Conservation (phyloP, 176 grass and related monocot genomes). For the Tuctoria greenei region DNA sequence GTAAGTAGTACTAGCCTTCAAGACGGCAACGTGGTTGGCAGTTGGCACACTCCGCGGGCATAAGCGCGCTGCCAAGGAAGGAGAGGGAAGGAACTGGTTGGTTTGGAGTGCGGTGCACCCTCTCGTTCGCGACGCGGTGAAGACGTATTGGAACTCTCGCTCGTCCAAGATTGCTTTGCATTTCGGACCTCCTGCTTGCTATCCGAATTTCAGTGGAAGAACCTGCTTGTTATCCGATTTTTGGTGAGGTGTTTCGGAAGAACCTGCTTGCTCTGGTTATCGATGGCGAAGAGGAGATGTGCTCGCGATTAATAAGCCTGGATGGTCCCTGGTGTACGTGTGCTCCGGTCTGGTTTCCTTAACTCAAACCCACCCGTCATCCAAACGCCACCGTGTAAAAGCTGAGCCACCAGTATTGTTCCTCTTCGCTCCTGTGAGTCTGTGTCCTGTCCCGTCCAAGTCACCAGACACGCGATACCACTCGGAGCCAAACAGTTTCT, state of each 20-base stretch:
- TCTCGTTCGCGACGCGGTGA: background rate
- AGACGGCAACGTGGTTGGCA: constrained; percentile 1
- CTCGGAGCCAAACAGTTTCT: background rate
- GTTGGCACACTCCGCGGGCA: background rate
- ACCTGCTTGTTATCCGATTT: no score
- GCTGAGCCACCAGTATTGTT: background rate
- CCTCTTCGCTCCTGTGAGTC: background rate
- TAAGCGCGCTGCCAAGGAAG: constrained; percentile 12
- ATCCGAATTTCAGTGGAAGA: no score
- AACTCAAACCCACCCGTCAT: no score
- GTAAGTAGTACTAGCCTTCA: constrained; percentile 35
- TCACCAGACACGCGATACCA: background rate
- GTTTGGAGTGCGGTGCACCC: constrained; percentile 46
- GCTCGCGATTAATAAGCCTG: no score
- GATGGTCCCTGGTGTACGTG: no score
- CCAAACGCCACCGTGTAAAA: background rate
- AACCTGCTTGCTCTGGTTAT: no score
- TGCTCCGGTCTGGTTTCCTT: no score
- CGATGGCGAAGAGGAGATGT: no score
- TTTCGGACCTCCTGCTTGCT: no score
- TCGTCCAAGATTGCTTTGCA: no score
- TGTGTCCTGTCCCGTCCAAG: background rate
- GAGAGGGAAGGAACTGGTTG: constrained; percentile 19
- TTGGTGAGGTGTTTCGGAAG: no score
- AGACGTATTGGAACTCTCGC: no score